Evolutionary conservation across 1,284 basidiomycete genomes (phyloP).

Genomic region (Cryptococcus sp.): DNA sequence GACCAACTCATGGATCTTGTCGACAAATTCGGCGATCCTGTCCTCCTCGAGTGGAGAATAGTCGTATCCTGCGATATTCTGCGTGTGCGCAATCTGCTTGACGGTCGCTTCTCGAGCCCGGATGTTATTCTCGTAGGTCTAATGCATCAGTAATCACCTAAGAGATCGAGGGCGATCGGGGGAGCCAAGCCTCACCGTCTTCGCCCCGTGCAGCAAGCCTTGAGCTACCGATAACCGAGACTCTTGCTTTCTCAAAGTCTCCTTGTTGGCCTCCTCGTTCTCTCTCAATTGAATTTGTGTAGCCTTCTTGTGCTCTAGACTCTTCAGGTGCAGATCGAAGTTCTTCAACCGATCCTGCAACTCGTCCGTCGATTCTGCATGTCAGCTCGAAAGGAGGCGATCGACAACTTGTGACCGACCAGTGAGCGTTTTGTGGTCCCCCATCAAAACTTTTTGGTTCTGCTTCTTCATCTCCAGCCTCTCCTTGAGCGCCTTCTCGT

Average conservation of each 20-base stretch:
- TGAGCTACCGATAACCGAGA: slow-evolving; percentile 30
- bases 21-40: slow-evolving; percentile 35
- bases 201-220: slow-evolving; percentile 36
- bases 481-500: slow-evolving; percentile 51
- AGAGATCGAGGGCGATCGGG: no score
- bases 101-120: slow-evolving; percentile 68
- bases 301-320: slow-evolving; percentile 30
- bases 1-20: slow-evolving; percentile 34
- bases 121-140: slow-evolving; percentile 73
- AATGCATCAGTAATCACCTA: no score
- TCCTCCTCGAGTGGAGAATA: slow-evolving; percentile 36
- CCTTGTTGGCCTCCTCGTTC: slow-evolving; percentile 34
- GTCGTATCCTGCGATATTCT: slow-evolving; percentile 70
- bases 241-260: slow-evolving; percentile 31
- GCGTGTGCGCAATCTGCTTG: slow-evolving; percentile 60
- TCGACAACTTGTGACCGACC: slow-evolving; percentile 49
- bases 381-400: background rate
- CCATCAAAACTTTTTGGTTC: slow-evolving; percentile 58
- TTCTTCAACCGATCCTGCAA: slow-evolving; percentile 62
- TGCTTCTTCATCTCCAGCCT: slow-evolving; percentile 63
- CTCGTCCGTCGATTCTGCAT: slow-evolving; percentile 69
- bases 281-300: slow-evolving; percentile 32
- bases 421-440: slow-evolving; percentile 58
- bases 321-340: slow-evolving; percentile 55
- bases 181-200: slow-evolving; percentile 27